Base-by-base conservation (phyloP, 202 grass and related monocot genomes). In the Carex sylvatica region DNA sequence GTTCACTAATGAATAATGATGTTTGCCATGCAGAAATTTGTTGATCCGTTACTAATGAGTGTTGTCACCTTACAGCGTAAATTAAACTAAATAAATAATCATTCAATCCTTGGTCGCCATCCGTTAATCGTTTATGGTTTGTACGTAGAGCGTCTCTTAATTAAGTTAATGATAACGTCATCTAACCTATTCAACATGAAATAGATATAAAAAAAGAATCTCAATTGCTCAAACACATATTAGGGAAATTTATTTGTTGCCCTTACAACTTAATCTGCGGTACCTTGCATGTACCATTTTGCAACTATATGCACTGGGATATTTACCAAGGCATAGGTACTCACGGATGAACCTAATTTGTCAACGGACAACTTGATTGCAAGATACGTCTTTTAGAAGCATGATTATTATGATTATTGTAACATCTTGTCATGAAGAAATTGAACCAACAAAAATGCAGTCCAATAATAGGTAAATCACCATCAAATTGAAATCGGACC, bases 1-100 rank as follows among this genome's bases (percentile, higher is more conserved):
- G 24, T 82, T 82, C 80, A 70, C 65, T 82, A 70, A 82, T 82
- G 59, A 70, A 70, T 82, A 70, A 82, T 82, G 59, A 70, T 82
- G 80, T 82, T 82, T 69, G 63, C 63, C 80, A 82, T 55, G 80
- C 80, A 82, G 49, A 54, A 53, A 82, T 67, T 64, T 54, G 35
- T 69, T 67, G 62, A 82, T 70, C 40, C 44, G 44, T 82, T 82
- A 15, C 23, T 70, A 82, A 82, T 82, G 80, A 82, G 36, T 70
- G 61, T 28, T 70, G 61, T 40, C 80, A 53, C 80, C 42, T 31
- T 51, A 54, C 30, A n/a, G 49, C 19, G 74, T 59, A 19, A 69
- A 52, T 65, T 54, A 35, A 82, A 70, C 61, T 69, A 55, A 69
- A n/a, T 36, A 56, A 69, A 13, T 36, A 70, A 53, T 67, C 18